These are phyloP conservation scores for Suaeda aralocaspica DNA, from an alignment of 148 eudicot genomes.

Conservation along the genomic window DNA sequence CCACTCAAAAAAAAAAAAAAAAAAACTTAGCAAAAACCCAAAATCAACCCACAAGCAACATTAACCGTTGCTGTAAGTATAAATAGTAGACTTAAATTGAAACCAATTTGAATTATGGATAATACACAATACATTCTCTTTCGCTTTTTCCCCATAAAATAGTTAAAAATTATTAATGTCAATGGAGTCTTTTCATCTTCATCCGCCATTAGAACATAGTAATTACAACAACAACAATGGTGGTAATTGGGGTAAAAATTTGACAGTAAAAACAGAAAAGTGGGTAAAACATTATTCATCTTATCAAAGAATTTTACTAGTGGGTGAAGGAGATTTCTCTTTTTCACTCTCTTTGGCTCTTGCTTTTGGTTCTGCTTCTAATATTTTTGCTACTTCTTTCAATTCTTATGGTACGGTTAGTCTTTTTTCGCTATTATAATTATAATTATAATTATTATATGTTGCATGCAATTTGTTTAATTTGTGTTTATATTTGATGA, in stretches of 20 bases:
- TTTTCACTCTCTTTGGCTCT: slow-evolving; percentile 27
- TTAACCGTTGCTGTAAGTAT: no score
- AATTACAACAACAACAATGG: no score
- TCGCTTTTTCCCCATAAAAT: not conserved
- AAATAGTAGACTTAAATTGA: no score
- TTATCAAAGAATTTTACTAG: slow-evolving; percentile 23
- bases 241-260: not conserved
- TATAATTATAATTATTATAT: no score
- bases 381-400: slow-evolving; percentile 28
- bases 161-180: not conserved
- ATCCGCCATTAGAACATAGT: not conserved
- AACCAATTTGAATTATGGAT: no score
- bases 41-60: no score
- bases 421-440: not conserved
- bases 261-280: slow-evolving; percentile 8
- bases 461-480: not conserved
- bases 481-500: not conserved
- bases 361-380: slow-evolving; percentile 20
- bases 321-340: slow-evolving; percentile 34
- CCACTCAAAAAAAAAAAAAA: no score
- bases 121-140: no score
- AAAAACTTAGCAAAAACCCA: no score
- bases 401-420: slow-evolving; percentile 28
- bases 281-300: slow-evolving; percentile 31
- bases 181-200: not conserved